These are phyloP conservation scores for Agrocybe pediades DNA, from an alignment of 768 basidiomycete species.

Conservation along the genomic window DNA sequence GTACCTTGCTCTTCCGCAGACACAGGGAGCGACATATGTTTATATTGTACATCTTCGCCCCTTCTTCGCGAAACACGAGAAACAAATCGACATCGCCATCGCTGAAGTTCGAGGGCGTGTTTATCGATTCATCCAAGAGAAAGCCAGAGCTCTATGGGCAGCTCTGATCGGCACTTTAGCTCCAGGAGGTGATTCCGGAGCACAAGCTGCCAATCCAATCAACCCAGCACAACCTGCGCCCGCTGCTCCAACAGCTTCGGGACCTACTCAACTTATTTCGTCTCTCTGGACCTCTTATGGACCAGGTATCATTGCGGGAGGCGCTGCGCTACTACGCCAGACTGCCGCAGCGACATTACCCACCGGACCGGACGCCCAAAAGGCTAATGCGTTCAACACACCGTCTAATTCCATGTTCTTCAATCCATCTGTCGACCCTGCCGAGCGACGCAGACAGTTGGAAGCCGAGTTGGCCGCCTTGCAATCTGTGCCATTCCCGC, in stretches of 20 bases:
- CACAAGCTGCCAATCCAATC: slow-evolving; percentile 2
- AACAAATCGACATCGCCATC: slow-evolving; percentile 81
- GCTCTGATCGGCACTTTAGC: slow-evolving; percentile 51
- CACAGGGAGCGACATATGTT: slow-evolving; percentile 83
- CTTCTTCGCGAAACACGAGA: slow-evolving; percentile 80
- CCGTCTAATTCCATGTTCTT: slow-evolving; percentile 25
- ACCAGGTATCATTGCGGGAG: slow-evolving; percentile 67
- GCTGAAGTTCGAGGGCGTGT: slow-evolving; percentile 60
- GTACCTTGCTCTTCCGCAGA: slow-evolving; percentile 89
- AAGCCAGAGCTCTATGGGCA: slow-evolving; percentile 67
- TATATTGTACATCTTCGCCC: slow-evolving; percentile 82
- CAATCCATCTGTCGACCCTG: slow-evolving; percentile 9
- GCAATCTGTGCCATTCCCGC: slow-evolving; percentile 32
- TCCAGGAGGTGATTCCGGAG: slow-evolving; percentile 21
- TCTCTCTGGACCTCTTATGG: slow-evolving; percentile 82
- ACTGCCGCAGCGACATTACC: slow-evolving; percentile 43
- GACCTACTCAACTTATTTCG: slow-evolving; percentile 64
- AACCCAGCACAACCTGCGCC: slow-evolving; percentile 36
- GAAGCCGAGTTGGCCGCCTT: slow-evolving; percentile 64
- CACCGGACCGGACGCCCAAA: slow-evolving; percentile 20
- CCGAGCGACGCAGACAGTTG: slow-evolving; percentile 46
- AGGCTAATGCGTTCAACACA: slow-evolving; percentile 21
- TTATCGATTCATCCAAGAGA: slow-evolving; percentile 67
- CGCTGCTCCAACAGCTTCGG: slow-evolving; percentile 49
- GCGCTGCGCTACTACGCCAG: slow-evolving; percentile 62